phyloP scores from a whole-genome alignment of 768 basidiomycete species.

The Lactifluus hygrophoroides region DNA sequence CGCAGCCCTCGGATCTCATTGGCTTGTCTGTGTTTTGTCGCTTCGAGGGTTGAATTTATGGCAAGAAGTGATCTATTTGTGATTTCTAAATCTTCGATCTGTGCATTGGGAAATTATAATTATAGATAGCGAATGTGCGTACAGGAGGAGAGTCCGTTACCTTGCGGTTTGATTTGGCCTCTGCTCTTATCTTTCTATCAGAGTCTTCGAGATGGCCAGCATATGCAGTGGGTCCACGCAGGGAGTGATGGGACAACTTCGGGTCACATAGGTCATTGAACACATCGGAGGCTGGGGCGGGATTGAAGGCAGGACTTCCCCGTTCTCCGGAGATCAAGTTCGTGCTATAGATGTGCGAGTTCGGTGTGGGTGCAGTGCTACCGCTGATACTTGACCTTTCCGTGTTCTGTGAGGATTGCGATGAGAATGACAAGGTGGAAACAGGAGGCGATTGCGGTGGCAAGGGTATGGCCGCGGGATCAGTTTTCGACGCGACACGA shows the following conservation, averaged over 20 bases:
- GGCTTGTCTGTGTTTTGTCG: constrained; percentile 68
- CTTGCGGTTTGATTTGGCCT: constrained; percentile 84
- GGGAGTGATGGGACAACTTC: constrained; percentile 1
- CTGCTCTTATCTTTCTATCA: constrained; percentile 51
- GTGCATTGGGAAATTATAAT: neutral
- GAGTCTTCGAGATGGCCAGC: constrained; percentile 24
- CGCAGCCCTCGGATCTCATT: constrained; percentile 81
- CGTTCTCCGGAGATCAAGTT: neutral
- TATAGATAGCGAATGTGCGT: neutral
- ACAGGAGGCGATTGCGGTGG: constrained; percentile 64
- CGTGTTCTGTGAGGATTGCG: constrained; percentile 40
- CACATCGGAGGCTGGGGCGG: neutral
- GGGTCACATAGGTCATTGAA: constrained; percentile 2
- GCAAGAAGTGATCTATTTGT: constrained; percentile 78
- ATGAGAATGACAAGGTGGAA: constrained; percentile 69
- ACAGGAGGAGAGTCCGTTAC: constrained; percentile 31
- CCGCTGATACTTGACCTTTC: constrained; percentile 33
- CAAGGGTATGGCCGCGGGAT: constrained; percentile 49
- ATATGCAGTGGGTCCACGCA: neutral
- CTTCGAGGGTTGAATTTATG: constrained; percentile 78
- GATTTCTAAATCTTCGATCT: constrained; percentile 93
- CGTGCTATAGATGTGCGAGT: constrained; percentile 33
- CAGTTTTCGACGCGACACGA: constrained; percentile 34
- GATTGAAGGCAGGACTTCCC: neutral
- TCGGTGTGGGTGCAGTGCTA: constrained; percentile 33